phyloP scores from a whole-genome alignment of 495 filamentous ascomycete genomes.

The Penicillium psychrofluorescens region DNA sequence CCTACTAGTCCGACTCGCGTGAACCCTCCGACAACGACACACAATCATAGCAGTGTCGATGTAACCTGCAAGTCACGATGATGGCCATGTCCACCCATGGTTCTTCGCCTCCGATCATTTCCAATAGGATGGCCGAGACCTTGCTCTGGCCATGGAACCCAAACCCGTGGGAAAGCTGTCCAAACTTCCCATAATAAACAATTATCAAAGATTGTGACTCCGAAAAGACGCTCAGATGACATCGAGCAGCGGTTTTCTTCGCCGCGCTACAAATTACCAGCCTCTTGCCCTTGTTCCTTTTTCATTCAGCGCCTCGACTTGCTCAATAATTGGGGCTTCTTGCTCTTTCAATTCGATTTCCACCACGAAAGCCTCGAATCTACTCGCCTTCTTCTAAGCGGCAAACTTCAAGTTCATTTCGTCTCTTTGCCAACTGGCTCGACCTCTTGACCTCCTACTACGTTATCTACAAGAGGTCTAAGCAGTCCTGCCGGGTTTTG shows the following conservation, averaged over 20 bases:
- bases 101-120: slow-evolving; percentile 6
- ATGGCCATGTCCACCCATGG: slow-evolving; percentile 5
- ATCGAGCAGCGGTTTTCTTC: slow-evolving; percentile 16
- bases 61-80: slow-evolving; percentile 18
- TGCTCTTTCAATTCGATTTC: background rate
- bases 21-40: slow-evolving; percentile 10
- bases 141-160: slow-evolving; percentile 5
- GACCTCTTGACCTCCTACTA: too few species aligned
- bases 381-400: background rate
- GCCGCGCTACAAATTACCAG: slow-evolving; percentile 13
- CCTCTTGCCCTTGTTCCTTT: background rate
- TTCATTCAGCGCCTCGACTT: background rate
- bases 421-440: background rate
- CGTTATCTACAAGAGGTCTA: background rate
- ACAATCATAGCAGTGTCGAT: background rate
- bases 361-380: background rate
- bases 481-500: background rate
- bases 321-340: background rate
- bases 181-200: background rate
- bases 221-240: slow-evolving; percentile 13
- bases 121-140: slow-evolving; percentile 9
- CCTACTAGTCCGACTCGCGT: slow-evolving; percentile 4
- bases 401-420: background rate
- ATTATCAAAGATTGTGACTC: background rate
- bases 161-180: background rate